A percentile compares a stretch with the other conserved stretches of the same genome.
Conservation (phyloP, 768 basidiomycete species). For the Kwoniella sp. region DNA sequence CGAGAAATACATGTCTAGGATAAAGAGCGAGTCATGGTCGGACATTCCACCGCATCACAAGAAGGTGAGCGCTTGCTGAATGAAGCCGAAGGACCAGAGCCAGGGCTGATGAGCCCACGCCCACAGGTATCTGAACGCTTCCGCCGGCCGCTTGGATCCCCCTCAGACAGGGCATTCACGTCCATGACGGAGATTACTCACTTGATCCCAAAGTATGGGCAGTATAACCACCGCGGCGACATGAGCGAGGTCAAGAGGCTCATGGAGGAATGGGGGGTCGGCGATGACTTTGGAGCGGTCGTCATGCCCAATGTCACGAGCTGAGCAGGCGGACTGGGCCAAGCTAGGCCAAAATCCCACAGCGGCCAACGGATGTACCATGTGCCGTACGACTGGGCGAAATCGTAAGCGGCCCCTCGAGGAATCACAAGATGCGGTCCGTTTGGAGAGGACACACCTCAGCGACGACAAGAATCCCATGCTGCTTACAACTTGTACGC, state of each 20-base stretch:
- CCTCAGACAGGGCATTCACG: constrained; percentile 35
- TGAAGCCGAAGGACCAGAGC: not conserved
- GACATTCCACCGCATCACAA: constrained; percentile 53
- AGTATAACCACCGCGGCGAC: constrained; percentile 49
- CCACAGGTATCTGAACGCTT: constrained; percentile 50
- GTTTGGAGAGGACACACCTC: too few relatives aligned
- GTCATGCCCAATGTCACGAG: too few relatives aligned
- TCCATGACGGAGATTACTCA: constrained; percentile 50
- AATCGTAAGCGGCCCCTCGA: too few relatives aligned
- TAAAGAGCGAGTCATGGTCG: constrained; percentile 51
- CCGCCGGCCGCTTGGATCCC: constrained; percentile 30
- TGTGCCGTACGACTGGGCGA: too few relatives aligned
- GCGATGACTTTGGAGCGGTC: constrained; percentile 47
- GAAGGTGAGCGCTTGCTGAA: constrained; percentile 48
- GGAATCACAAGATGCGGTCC: too few relatives aligned
- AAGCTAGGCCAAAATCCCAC: not conserved
- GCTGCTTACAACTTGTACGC: too few relatives aligned
- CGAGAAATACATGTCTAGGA: constrained; percentile 48
- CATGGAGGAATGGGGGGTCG: constrained; percentile 48
- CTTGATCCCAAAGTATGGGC: constrained; percentile 46
- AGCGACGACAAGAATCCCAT: too few relatives aligned
- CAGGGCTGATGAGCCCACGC: not conserved
- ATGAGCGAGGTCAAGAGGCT: constrained; percentile 50
- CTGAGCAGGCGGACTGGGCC: not conserved
- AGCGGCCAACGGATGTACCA: too few relatives aligned